Evolutionary conservation across 805 yeast genomes (phyloP), one percentile per base, ranked within the genome.

Genomic region (Kodamaea neixiangensis): DNA sequence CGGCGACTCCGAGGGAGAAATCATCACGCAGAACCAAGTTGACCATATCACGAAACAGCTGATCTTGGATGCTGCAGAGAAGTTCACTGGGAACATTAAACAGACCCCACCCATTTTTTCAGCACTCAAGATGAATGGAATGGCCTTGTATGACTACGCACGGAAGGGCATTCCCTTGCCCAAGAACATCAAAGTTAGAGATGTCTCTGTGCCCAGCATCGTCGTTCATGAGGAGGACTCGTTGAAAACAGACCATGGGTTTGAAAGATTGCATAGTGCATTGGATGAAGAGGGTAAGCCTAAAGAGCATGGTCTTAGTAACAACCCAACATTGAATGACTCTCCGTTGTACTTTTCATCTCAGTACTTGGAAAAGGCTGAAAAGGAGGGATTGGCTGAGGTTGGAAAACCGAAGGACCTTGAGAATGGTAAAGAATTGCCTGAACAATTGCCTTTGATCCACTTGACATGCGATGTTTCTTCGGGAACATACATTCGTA

Each of bases 21-120:
- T 91, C 1, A 60, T 92, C 25, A 75, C 85, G 3, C 77, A 74
- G 51, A 84, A 82, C 17, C 77, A 79, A 3, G 75, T 78, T 1
- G 75, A 71, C 6, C 91, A 85, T 59, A 68, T 90, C 42, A 79
- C 82, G 0, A 67, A 71, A 54, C 85, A 80, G 1, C 64, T 76
- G 42, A 67, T 92, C 10, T 69, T 69, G 10, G 62, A 68, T 2
- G 74, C 84, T 0, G 79, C 82, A 19, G 72, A 71, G 5, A 85
- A 85, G 67, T 91, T 94, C 62, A 72, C 82, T n/a, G 99, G 98
- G 0, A 78, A 82, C 13, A 72, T 92, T 47, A 78, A 78, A 58
- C 99, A 94, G 68, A 86, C 96, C 0, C 99, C 99, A 10, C 99
- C 99, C 0, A 86, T 94, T 11, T 94, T 82, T 67, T 89, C 97